Evolutionary conservation across 257 asterid genomes (phyloP), one percentile per base, ranked within the genome.

Genomic region (Prunella vulgaris): DNA sequence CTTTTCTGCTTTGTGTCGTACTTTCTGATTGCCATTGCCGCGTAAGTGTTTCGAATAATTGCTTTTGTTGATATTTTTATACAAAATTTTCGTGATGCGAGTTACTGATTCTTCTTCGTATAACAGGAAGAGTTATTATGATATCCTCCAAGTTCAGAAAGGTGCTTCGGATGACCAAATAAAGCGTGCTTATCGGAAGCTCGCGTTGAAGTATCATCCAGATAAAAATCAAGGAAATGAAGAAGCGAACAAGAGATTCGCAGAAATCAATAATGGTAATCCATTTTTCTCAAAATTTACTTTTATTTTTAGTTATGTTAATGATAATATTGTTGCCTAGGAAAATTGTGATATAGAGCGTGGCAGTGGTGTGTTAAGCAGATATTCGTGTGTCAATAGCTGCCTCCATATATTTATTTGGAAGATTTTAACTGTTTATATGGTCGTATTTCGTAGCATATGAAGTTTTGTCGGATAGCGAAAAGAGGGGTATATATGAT

Each of bases 151-250:
- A 82, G 89, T 89, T 64, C 81, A 88, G 6, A 87, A 68, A 79
- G 82, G 96, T 38, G 98, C 98, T 62, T 69, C 98, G 7, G 98
- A 92, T 18, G 98, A 92, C 12, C 96, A 92, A 77, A 89, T 92
- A 64, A 92, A 89, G 80, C 89, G 96, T 60, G 92, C 96, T 18
- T 92, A 92, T 66, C 25, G 98, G 74, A 92, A 89, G 85, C 96
- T 92, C 66, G 98, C 98, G 0, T 76, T 92, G 87, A 89, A 89
- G 82, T 92, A 92, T 82, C 98, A 92, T 57, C 98, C 96, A 0
- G 96, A 92, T 72, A 92, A 92, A 69, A 92, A 92, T 64, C 96
- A 62, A 65, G 98, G 98, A 40, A 92, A 92, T 72, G 96, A 89
- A 49, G 98, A 92, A 71, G 98, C 98, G 22, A 92, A 82, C 68